phyloP scores from a whole-genome alignment of 225 moss, liverwort and hornwort genomes.

The Pseudoscleropodium purum region DNA sequence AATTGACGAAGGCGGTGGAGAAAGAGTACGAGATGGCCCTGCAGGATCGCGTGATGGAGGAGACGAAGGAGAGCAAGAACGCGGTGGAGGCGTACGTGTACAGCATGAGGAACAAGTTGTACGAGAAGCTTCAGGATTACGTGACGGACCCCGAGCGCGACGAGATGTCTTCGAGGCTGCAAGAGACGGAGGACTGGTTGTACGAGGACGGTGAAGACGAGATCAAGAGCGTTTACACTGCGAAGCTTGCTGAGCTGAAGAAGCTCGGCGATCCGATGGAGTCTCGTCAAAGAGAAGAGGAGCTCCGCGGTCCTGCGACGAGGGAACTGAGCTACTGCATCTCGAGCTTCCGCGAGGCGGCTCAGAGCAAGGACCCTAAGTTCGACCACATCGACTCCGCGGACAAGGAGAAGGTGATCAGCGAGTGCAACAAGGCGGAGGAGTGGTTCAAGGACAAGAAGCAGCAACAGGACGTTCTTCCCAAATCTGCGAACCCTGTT shows the following conservation, averaged over 20 bases:
- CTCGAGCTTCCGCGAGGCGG: conserved; percentile 82
- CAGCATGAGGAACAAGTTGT: conserved; percentile 95
- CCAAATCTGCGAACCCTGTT: conserved; percentile 67
- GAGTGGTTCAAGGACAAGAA: conserved; percentile 99
- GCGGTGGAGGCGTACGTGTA: conserved; percentile 99
- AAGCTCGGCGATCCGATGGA: conserved; percentile 90
- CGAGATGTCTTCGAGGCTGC: conserved; percentile 63
- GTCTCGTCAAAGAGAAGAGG: conserved; percentile 74
- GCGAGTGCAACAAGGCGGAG: conserved; percentile 83
- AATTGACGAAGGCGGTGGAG: conserved; percentile 79
- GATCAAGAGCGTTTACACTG: conserved; percentile 88
- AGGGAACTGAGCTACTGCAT: conserved; percentile 73
- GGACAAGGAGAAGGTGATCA: conserved; percentile 83
- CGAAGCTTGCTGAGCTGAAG: conserved; percentile 79
- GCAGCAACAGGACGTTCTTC: conserved; percentile 69
- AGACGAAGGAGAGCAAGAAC: conserved; percentile 98
- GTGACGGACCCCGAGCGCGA: conserved; percentile 83
- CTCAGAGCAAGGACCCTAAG: conserved; percentile 71
- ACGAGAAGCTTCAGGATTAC: conserved; percentile 78
- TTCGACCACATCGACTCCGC: conserved; percentile 78
- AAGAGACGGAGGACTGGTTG: conserved; percentile 93
- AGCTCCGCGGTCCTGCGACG: conserved; percentile 55
- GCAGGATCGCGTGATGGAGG: conserved; percentile 99
- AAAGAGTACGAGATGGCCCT: conserved; percentile 97
- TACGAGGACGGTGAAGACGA: conserved; percentile 99